Evolutionary conservation across 176 grass and related monocot genomes (phyloP).

Genomic region (Rhynchospora tenuis): DNA sequence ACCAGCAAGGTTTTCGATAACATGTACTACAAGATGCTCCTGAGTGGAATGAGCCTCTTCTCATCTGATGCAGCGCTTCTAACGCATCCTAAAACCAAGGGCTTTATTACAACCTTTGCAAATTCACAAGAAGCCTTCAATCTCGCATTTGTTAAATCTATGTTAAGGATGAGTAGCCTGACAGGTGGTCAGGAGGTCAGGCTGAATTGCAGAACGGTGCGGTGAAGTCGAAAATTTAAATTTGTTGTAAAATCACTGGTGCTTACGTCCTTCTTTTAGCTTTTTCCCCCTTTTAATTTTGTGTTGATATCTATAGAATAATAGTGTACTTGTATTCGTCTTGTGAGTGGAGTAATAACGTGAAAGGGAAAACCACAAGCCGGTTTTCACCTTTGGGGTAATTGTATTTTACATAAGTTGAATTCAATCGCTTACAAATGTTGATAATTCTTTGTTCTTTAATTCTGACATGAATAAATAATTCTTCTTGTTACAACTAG

Average conservation of each 20-base stretch:
- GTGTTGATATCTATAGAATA: conserved; percentile 24
- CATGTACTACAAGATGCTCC: conserved; percentile 70
- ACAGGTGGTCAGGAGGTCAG: conserved; percentile 65
- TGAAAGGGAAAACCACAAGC: conserved; percentile 8
- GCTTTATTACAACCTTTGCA: conserved; percentile 45
- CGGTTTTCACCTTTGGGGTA: conserved; percentile 7
- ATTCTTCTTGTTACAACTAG: too few relatives aligned
- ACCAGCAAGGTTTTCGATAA: conserved; percentile 68
- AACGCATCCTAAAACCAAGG: conserved; percentile 64
- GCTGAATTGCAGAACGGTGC: conserved; percentile 54
- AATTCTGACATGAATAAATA: background rate
- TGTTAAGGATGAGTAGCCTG: conserved; percentile 60
- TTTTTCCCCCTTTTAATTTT: background rate
- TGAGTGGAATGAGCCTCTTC: conserved; percentile 44
- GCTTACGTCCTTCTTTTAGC: background rate
- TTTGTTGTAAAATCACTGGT: background rate
- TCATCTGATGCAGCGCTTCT: conserved; percentile 73
- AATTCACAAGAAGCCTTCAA: conserved; percentile 51
- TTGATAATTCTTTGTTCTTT: background rate
- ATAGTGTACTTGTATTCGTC: conserved; percentile 13
- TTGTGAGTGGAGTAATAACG: conserved; percentile 2
- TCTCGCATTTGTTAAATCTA: conserved; percentile 58
- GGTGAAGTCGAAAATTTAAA: background rate
- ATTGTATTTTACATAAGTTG: conserved; percentile 5
- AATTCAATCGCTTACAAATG: conserved; percentile 1